Evolutionary conservation across 306 rosid species (phyloP).

Genomic region (Cicer yamashitae): DNA sequence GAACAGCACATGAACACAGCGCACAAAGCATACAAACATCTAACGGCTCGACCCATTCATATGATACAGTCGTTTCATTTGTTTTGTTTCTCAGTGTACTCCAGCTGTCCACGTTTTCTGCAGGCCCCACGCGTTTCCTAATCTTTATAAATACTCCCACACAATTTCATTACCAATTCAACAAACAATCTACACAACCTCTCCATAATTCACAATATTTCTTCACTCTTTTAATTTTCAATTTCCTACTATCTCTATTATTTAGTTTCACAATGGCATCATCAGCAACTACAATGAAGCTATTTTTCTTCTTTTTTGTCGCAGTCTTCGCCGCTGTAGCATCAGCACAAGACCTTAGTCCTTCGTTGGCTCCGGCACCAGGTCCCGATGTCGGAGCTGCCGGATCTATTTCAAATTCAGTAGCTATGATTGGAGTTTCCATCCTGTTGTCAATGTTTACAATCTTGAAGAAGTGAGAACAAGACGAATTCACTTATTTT

Average conservation of each 20-base stretch:
- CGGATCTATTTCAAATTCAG: neutral
- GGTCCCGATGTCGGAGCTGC: neutral
- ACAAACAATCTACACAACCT: neutral
- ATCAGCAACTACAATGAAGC: neutral
- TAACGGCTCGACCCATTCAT: no score
- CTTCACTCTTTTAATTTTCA: neutral
- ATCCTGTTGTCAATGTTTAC: conserved; percentile 44
- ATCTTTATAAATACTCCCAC: conserved; percentile 4
- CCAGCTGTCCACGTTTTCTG: neutral
- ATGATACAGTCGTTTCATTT: neutral
- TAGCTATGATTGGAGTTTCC: conserved; percentile 44
- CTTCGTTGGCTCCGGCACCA: neutral
- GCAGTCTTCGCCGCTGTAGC: conserved; percentile 39
- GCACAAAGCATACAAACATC: no score
- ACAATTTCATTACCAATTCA: neutral
- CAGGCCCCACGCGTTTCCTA: neutral
- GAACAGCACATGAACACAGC: no score
- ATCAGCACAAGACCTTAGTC: conserved; percentile 46
- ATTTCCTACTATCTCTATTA: neutral
- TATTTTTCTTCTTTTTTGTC: conserved; percentile 23
- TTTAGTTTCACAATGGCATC: neutral
- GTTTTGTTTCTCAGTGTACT: neutral
- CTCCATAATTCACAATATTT: neutral
- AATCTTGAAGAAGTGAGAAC: conserved; percentile 37
- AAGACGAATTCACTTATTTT: neutral